These are phyloP conservation scores for Pyracantha coccinea DNA, from an alignment of 331 rosid species.

Conservation along the genomic window DNA sequence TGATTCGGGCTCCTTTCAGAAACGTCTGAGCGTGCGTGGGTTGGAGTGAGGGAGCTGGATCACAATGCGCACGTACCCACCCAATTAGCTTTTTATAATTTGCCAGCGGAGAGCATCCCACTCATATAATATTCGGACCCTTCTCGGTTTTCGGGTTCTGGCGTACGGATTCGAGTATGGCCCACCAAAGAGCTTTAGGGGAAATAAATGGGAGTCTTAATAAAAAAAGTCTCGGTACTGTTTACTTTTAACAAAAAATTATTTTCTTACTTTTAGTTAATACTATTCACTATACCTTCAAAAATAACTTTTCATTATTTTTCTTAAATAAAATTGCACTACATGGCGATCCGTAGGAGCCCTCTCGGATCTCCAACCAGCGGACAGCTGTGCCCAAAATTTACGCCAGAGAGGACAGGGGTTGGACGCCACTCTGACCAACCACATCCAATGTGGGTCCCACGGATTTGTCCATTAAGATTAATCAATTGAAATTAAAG, in stretches of 20 bases:
- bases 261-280: no score
- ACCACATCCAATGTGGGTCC: constrained; percentile 11
- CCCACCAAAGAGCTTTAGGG: not conserved
- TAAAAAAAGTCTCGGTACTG: no score
- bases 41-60: constrained; percentile 10
- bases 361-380: constrained; percentile 7
- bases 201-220: no score
- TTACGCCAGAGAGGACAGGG: not conserved
- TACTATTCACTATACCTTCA: no score
- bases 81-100: not conserved
- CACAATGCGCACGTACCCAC: constrained; percentile 22
- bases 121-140: not conserved
- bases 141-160: not conserved
- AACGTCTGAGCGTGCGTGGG: constrained; percentile 9
- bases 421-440: constrained; percentile 1
- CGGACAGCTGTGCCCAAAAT: constrained; percentile 8
- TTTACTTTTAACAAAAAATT: no score
- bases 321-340: not conserved
- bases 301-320: no score
- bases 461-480: not conserved
- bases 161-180: not conserved
- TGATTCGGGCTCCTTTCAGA: not conserved
- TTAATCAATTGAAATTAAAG: no score
- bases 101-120: constrained; percentile 17
- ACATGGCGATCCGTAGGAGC: constrained; percentile 2